phyloP scores from a whole-genome alignment of 805 yeast species.

The Dipodascopsis uninucleata region DNA sequence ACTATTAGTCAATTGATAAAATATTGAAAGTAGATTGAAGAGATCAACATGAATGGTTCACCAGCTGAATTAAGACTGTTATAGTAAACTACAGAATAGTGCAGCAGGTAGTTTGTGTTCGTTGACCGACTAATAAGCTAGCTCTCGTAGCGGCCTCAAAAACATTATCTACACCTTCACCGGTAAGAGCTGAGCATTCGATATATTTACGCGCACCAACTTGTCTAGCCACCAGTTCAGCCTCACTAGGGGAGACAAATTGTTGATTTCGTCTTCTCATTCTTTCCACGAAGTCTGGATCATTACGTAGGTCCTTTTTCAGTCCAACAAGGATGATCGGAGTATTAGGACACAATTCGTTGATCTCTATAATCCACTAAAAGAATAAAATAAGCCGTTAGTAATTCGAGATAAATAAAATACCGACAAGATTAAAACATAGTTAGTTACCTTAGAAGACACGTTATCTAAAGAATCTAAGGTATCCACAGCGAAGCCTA shows the following conservation, averaged over 20 bases:
- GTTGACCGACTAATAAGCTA: conserved; percentile 56
- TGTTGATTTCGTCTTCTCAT: conserved; percentile 49
- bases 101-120: conserved; percentile 46
- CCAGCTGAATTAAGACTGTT: too few relatives aligned
- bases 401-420: not conserved
- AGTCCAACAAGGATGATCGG: conserved; percentile 79
- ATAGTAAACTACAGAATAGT: conserved; percentile 32
- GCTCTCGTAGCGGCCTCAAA: conserved; percentile 89
- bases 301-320: conserved; percentile 70
- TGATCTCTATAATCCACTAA: conserved; percentile 78
- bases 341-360: conserved; percentile 71
- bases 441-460: conserved; percentile 46
- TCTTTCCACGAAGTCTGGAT: conserved; percentile 37
- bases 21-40: too few relatives aligned
- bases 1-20: too few relatives aligned
- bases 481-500: conserved; percentile 80
- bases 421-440: not conserved
- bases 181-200: conserved; percentile 88
- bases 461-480: conserved; percentile 85
- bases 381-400: too few relatives aligned
- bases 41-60: too few relatives aligned
- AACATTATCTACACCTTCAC: conserved; percentile 92
- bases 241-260: conserved; percentile 43
- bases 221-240: conserved; percentile 64
- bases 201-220: conserved; percentile 81